These are phyloP conservation scores for Sporormia fimetaria DNA, from an alignment of 495 filamentous ascomycete genomes.

Conservation along the genomic window DNA sequence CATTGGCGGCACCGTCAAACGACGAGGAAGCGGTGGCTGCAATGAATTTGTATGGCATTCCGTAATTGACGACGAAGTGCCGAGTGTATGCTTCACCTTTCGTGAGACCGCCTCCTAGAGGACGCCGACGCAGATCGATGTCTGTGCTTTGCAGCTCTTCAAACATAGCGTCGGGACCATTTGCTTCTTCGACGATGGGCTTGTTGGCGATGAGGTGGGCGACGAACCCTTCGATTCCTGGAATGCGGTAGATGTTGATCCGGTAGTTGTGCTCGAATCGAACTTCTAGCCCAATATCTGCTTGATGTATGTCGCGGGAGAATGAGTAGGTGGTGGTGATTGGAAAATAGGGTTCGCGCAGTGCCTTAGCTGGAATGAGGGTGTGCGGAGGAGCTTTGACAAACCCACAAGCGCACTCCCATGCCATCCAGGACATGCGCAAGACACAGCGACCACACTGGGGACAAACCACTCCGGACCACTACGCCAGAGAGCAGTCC, in stretches of 20 bases:
- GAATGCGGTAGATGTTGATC: conserved; percentile 27
- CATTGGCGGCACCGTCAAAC: conserved; percentile 49
- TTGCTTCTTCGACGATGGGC: conserved; percentile 36
- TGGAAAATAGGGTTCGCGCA: conserved; percentile 31
- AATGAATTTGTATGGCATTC: conserved; percentile 73
- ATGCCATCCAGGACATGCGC: conserved; percentile 50
- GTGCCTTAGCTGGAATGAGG: conserved; percentile 31
- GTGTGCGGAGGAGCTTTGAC: conserved; percentile 30
- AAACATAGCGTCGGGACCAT: conserved; percentile 57
- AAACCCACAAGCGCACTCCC: conserved; percentile 53
- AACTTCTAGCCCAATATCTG: conserved; percentile 33
- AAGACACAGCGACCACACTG: conserved; percentile 54
- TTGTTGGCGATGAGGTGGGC: conserved; percentile 50
- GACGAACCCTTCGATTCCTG: conserved; percentile 44
- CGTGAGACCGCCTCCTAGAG: conserved; percentile 2
- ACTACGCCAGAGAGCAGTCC: conserved; percentile 33
- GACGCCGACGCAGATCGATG: conserved; percentile 33
- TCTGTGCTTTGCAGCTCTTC: conserved; percentile 45
- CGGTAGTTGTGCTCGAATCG: conserved; percentile 30
- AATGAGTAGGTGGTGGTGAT: conserved; percentile 11
- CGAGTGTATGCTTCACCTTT: conserved; percentile 40
- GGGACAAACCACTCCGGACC: conserved; percentile 64
- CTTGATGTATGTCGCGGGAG: conserved; percentile 24
- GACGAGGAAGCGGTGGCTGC: conserved; percentile 51
- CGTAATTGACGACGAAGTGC: conserved; percentile 70